Conservation (phyloP, 768 basidiomycete genomes). For the Amanita brunnescens region DNA sequence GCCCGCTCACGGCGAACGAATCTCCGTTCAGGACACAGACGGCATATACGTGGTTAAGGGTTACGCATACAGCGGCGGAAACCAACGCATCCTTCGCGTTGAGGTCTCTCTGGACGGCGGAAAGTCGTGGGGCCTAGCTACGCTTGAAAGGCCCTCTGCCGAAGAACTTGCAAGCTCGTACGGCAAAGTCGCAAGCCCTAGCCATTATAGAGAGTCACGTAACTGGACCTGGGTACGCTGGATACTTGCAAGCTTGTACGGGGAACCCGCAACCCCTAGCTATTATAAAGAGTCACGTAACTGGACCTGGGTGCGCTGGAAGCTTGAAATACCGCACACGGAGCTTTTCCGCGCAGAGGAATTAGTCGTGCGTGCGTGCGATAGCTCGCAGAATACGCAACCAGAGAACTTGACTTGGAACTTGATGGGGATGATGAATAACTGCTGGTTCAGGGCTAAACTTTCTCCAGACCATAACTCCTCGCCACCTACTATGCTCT, state of each 20-base stretch:
- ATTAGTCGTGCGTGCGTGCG: slow-evolving; percentile 45
- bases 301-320: slow-evolving; percentile 48
- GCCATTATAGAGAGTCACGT: background rate
- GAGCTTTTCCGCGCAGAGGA: slow-evolving; percentile 25
- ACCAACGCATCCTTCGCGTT: slow-evolving; percentile 46
- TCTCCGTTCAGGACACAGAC: slow-evolving; percentile 15
- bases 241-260: slow-evolving; percentile 31
- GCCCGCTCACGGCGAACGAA: slow-evolving; percentile 44
- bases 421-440: slow-evolving; percentile 56
- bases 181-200: background rate
- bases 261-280: background rate
- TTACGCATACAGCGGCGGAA: slow-evolving; percentile 58
- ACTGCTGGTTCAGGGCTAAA: slow-evolving; percentile 29
- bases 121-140: slow-evolving; percentile 36
- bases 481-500: slow-evolving; percentile 42
- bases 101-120: slow-evolving; percentile 52
- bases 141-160: background rate
- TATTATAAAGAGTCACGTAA: slow-evolving; percentile 1
- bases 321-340: slow-evolving; percentile 26
- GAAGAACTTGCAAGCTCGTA: background rate
- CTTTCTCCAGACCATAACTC: background rate
- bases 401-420: slow-evolving; percentile 53
- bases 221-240: slow-evolving; percentile 45
- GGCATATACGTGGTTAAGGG: slow-evolving; percentile 36
- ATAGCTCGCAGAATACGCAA: slow-evolving; percentile 42